Conservation (phyloP, 2,329 filamentous ascomycete genomes). For the Stemphylium beticola region DNA sequence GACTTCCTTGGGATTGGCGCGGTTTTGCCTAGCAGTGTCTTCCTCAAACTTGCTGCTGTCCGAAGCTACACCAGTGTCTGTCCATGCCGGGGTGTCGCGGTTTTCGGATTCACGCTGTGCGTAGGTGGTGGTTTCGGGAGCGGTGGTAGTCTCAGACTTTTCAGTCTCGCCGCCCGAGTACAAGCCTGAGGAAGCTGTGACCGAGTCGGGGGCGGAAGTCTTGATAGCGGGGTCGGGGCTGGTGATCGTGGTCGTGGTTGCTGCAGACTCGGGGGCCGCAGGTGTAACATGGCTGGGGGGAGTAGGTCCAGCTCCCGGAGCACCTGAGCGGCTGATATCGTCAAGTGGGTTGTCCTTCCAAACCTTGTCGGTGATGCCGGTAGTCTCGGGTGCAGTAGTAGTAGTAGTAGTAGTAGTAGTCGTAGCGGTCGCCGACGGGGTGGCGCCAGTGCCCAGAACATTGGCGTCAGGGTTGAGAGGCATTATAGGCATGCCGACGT, state of each 20-base stretch:
- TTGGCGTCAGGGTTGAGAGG: conserved; percentile 27
- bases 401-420: conserved; percentile 37
- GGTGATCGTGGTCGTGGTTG: conserved; percentile 4
- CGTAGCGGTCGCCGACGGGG: conserved; percentile 32
- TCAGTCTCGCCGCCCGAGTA: conserved; percentile 18
- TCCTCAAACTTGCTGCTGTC: conserved; percentile 67
- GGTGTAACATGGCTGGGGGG: conserved; percentile 20
- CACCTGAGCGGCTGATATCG: conserved; percentile 28
- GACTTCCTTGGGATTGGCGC: conserved; percentile 50
- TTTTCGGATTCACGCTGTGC: conserved; percentile 26
- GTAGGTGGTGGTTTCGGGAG: conserved; percentile 21
- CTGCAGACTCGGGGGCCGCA: conserved; percentile 8
- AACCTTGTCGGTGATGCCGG: conserved; percentile 36
- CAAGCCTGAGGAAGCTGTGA: conserved; percentile 11
- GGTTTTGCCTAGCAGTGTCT: conserved; percentile 60
- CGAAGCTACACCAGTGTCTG: conserved; percentile 59
- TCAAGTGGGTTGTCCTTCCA: conserved; percentile 41
- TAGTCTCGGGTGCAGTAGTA: conserved; percentile 33
- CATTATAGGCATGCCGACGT: conserved; percentile 22
- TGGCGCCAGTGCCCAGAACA: conserved; percentile 25
- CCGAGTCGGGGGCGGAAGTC: conserved; percentile 21
- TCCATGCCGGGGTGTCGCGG: conserved; percentile 52
- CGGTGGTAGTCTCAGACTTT: conserved; percentile 20
- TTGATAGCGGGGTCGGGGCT: conserved; percentile 16
- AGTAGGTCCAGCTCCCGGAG: conserved; percentile 26